These are phyloP conservation scores for Epichloe typhina DNA, from an alignment of 2,329 filamentous ascomycete species.

Conservation along the genomic window DNA sequence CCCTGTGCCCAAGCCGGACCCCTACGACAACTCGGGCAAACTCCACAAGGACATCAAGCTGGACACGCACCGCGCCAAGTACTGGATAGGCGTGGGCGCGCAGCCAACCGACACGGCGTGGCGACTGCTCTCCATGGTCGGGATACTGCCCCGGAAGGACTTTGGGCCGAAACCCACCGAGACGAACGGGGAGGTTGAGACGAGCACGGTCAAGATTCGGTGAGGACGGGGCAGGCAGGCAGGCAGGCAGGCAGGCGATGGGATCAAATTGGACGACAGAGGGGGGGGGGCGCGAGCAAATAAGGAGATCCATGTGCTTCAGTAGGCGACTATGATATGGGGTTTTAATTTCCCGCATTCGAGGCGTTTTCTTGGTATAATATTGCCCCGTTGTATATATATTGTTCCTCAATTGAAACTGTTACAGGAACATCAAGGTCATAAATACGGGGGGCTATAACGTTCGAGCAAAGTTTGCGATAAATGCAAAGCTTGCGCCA, in stretches of 20 bases:
- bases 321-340: neutral
- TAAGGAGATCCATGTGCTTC: neutral
- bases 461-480: no score
- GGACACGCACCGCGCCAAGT: constrained; percentile 67
- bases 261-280: neutral
- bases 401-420: no score
- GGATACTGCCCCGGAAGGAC: constrained; percentile 25
- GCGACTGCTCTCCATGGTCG: constrained; percentile 71
- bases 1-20: constrained; percentile 48
- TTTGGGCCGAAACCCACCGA: constrained; percentile 19
- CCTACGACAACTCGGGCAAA: constrained; percentile 47
- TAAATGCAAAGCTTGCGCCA: no score
- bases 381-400: no score
- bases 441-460: no score
- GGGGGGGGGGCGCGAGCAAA: no score
- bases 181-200: constrained; percentile 14
- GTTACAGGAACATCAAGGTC: no score
- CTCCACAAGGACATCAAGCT: constrained; percentile 87
- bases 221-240: constrained; percentile 2
- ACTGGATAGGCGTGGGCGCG: constrained; percentile 94
- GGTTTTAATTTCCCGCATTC: neutral
- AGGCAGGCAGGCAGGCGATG: no score
- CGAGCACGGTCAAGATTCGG: constrained; percentile 17
- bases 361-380: neutral
- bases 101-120: constrained; percentile 86